A percentile compares a stretch with the other conserved stretches of the same genome.
Evolutionary conservation across 148 eudicot genomes (phyloP).

Genomic region (Euryodendron excelsum): DNA sequence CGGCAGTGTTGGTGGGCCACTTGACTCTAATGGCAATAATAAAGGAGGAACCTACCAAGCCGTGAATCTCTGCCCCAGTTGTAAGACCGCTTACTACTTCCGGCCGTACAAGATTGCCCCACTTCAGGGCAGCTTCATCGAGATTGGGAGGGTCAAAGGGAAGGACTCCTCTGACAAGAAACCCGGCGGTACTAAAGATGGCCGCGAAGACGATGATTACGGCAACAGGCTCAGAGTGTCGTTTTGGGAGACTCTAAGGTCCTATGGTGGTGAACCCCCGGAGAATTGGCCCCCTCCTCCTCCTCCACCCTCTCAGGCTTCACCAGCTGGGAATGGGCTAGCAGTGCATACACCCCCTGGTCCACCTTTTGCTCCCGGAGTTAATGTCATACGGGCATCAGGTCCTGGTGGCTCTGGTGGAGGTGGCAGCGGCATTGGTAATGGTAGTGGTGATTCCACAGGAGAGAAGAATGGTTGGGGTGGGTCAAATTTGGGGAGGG

Average conservation of each 20-base stretch:
- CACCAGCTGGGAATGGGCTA: slow-evolving; percentile 45
- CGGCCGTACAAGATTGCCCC: slow-evolving; percentile 57
- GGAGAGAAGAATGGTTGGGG: slow-evolving; percentile 61
- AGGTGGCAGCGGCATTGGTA: slow-evolving; percentile 17
- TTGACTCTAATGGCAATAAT: background rate
- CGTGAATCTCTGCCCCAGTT: slow-evolving; percentile 64
- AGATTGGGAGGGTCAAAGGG: slow-evolving; percentile 44
- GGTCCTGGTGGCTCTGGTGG: slow-evolving; percentile 21
- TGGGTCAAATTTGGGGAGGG: slow-evolving; percentile 65
- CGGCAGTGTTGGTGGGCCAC: background rate
- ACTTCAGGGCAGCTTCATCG: slow-evolving; percentile 67
- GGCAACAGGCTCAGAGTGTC: slow-evolving; percentile 35
- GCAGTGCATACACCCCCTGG: slow-evolving; percentile 68
- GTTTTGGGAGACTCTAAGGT: slow-evolving; percentile 61
- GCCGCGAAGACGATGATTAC: slow-evolving; percentile 16
- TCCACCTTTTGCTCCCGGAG: slow-evolving; percentile 71
- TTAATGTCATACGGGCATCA: slow-evolving; percentile 44
- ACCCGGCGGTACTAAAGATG: background rate
- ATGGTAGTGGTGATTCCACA: slow-evolving; percentile 23
- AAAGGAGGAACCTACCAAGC: slow-evolving; percentile 34
- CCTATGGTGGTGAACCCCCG: slow-evolving; percentile 47
- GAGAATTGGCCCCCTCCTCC: slow-evolving; percentile 40
- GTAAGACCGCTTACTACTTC: slow-evolving; percentile 67
- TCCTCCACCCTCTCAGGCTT: slow-evolving; percentile 6
- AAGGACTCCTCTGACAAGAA: slow-evolving; percentile 22